Evolutionary conservation across 148 eudicot genomes (phyloP).

Genomic region (Rhododendron kiyosumense): DNA sequence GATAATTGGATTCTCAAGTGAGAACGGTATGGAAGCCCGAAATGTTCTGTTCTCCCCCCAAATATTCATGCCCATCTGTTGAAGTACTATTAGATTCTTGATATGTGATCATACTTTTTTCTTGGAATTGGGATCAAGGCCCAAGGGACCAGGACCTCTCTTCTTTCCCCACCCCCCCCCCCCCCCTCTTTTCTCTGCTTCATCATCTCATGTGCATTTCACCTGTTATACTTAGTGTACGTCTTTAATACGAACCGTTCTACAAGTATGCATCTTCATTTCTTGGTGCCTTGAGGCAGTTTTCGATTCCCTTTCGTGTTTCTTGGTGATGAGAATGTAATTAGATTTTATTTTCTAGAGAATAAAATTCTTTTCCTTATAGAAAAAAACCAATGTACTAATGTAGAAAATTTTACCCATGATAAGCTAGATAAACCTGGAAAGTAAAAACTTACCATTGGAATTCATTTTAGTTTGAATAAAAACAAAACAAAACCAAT

Average conservation of each 20-base stretch:
- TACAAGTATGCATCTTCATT: not conserved
- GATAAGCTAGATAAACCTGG: too few relatives aligned
- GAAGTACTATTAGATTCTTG: not conserved
- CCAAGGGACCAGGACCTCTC: not conserved
- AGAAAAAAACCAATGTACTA: not conserved
- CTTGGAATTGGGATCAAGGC: not conserved
- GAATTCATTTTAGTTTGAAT: too few relatives aligned
- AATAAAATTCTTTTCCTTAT: not conserved
- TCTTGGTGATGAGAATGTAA: not conserved
- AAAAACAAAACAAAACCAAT: too few relatives aligned
- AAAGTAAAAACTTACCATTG: too few relatives aligned
- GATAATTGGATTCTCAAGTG: not conserved
- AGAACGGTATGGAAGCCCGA: not conserved
- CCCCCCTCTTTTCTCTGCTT: not conserved
- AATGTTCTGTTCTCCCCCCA: not conserved
- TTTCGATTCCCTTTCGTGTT: not conserved
- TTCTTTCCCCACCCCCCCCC: not conserved
- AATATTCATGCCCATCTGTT: not conserved
- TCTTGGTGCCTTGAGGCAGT: not conserved
- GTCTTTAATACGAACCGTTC: not conserved
- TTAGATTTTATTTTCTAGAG: not conserved
- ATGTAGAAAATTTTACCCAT: not conserved
- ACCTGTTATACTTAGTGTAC: not conserved
- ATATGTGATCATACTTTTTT: not conserved
- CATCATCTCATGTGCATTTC: not conserved